phyloP scores from a whole-genome alignment of 2,329 filamentous ascomycete genomes.

The Apiospora rasikravindrae region DNA sequence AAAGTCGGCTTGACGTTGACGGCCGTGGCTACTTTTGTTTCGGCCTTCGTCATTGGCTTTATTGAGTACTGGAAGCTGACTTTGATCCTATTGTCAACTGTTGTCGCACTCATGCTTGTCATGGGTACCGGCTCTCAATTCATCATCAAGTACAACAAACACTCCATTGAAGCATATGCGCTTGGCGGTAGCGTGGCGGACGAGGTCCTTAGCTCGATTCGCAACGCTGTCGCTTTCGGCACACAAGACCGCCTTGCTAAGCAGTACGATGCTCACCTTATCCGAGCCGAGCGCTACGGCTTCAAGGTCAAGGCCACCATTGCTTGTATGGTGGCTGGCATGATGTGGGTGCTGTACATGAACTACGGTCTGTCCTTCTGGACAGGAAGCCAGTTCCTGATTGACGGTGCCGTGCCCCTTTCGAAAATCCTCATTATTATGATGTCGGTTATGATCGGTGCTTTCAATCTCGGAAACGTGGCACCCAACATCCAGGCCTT shows the following conservation, averaged over 20 bases:
- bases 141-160: conserved; percentile 81
- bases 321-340: conserved; percentile 78
- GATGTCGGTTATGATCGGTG: conserved; percentile 90
- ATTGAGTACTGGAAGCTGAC: conserved; percentile 93
- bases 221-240: conserved; percentile 90
- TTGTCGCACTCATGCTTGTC: conserved; percentile 77
- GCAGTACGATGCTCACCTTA: conserved; percentile 81
- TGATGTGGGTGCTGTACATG: conserved; percentile 85
- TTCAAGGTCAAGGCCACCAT: conserved; percentile 75
- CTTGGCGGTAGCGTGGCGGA: conserved; percentile 87
- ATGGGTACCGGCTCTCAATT: conserved; percentile 77
- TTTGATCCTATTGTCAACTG: conserved; percentile 81
- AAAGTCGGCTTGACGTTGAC: conserved; percentile 81
- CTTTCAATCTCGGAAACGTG: conserved; percentile 88
- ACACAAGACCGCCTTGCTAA: conserved; percentile 90
- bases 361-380: conserved; percentile 90
- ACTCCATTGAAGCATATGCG: conserved; percentile 79
- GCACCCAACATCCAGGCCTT: conserved; percentile 88
- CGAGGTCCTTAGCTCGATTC: conserved; percentile 91
- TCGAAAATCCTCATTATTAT: conserved; percentile 81
- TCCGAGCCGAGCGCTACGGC: conserved; percentile 75
- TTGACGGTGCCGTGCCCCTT: conserved; percentile 68
- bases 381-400: conserved; percentile 79
- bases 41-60: conserved; percentile 90
- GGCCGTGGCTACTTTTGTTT: conserved; percentile 80